Conservation (phyloP, 768 basidiomycete species). For the Dacryopinax primogenitus region DNA sequence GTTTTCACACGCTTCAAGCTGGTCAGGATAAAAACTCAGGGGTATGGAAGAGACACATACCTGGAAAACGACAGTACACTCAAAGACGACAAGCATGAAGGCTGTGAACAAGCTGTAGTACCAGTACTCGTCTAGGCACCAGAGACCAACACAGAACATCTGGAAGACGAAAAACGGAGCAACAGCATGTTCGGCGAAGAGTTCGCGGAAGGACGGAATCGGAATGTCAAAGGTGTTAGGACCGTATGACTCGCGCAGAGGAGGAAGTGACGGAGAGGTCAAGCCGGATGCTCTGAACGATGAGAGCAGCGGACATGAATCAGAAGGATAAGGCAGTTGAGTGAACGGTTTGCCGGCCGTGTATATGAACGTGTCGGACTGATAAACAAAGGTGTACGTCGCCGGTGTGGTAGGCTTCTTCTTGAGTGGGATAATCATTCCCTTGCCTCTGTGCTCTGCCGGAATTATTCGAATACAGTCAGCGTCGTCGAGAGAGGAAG, state of each 20-base stretch:
- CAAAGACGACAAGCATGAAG: conserved; percentile 97
- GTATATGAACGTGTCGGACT: conserved; percentile 82
- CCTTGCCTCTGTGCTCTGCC: conserved; percentile 66
- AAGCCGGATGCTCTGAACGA: conserved; percentile 51
- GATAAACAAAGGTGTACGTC: conserved; percentile 83
- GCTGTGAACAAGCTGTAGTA: conserved; percentile 93
- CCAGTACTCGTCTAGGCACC: conserved; percentile 99
- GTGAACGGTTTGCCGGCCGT: conserved; percentile 49
- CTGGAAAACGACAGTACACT: conserved; percentile 99
- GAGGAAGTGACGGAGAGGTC: conserved; percentile 34
- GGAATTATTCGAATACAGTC: conserved; percentile 73
- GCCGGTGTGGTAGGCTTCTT: conserved; percentile 44
- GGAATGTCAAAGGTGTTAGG: conserved; percentile 95
- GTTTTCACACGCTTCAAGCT: conserved; percentile 68
- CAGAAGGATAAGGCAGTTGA: conserved; percentile 79
- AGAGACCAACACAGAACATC: conserved; percentile 90
- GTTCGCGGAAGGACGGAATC: conserved; percentile 81
- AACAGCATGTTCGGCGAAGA: conserved; percentile 91
- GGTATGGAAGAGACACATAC: conserved; percentile 34
- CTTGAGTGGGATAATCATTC: conserved; percentile 69
- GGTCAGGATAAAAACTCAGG: conserved; percentile 7
- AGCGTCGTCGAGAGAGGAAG: conserved; percentile 53
- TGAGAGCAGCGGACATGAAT: conserved; percentile 50
- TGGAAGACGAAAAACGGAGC: conserved; percentile 99
- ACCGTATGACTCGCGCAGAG: conserved; percentile 59